Evolutionary conservation across 208 protist genomes (phyloP).

Genomic region (Leishmania guyanensis): DNA sequence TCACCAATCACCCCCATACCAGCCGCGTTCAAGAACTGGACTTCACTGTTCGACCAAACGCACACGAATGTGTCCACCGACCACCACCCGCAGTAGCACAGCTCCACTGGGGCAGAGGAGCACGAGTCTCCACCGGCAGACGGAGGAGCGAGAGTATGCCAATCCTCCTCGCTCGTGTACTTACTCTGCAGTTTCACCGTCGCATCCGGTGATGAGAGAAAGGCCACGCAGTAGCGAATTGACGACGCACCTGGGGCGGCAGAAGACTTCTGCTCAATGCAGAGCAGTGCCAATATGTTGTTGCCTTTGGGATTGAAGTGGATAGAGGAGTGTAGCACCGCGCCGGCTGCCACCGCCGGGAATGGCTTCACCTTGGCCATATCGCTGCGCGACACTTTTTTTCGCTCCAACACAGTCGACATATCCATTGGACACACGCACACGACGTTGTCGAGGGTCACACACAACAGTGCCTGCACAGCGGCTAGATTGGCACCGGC

Average conservation of each 20-base stretch:
- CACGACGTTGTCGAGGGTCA: constrained; percentile 28
- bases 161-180: constrained; percentile 12
- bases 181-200: constrained; percentile 13
- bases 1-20: constrained; percentile 16
- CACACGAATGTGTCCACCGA: constrained; percentile 39
- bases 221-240: constrained; percentile 13
- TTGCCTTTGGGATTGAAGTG: constrained; percentile 28
- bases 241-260: not conserved
- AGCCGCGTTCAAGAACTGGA: constrained; percentile 28
- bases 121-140: not conserved
- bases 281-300: constrained; percentile 14
- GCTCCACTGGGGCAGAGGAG: not conserved
- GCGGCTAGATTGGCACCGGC: not conserved
- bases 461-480: constrained; percentile 28
- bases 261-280: constrained; percentile 2
- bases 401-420: constrained; percentile 35
- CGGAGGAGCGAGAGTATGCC: constrained; percentile 29
- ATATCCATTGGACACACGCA: constrained; percentile 38
- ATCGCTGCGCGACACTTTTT: constrained; percentile 34
- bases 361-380: constrained; percentile 32
- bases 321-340: constrained; percentile 21
- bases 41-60: constrained; percentile 59
- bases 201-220: constrained; percentile 18
- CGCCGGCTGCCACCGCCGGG: constrained; percentile 1
- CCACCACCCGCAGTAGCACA: constrained; percentile 55